Evolutionary conservation across 768 basidiomycete species (phyloP).

Genomic region (Naganishia vaughanmartiniae): DNA sequence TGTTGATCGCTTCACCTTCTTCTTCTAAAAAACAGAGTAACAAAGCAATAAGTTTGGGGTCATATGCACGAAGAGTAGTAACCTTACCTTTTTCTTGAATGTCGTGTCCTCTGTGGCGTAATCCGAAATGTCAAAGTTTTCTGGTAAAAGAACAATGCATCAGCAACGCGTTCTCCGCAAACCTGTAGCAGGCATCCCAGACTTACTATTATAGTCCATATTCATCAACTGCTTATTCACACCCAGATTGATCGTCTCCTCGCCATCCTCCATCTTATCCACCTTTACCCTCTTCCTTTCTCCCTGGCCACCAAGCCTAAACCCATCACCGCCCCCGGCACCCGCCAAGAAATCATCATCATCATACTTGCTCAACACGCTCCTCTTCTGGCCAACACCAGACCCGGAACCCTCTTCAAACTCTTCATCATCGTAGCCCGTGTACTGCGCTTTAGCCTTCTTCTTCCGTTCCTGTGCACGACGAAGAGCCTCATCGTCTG

Average conservation of each 20-base stretch:
- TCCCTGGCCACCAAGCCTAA: conserved; percentile 72
- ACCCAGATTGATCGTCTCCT: conserved; percentile 60
- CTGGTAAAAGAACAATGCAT: conserved; percentile 52
- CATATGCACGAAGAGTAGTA: conserved; percentile 53
- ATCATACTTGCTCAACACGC: conserved; percentile 88
- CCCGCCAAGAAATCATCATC: conserved; percentile 72
- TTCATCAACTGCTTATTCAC: conserved; percentile 78
- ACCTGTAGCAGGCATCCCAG: too few species aligned
- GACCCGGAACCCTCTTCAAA: conserved; percentile 65
- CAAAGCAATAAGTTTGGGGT: conserved; percentile 22
- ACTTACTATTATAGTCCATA: conserved; percentile 86
- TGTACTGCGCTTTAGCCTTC: conserved; percentile 85
- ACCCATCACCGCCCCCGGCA: conserved; percentile 61
- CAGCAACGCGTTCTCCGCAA: conserved; percentile 36
- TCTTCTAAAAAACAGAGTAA: conserved; percentile 61
- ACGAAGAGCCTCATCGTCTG: conserved; percentile 65
- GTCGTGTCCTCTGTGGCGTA: conserved; percentile 86
- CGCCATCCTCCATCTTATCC: conserved; percentile 53
- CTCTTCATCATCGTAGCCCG: conserved; percentile 95
- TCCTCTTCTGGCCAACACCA: conserved; percentile 67
- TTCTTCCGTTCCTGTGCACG: conserved; percentile 65
- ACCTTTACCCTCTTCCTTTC: conserved; percentile 27
- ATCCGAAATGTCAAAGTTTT: conserved; percentile 81
- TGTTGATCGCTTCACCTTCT: conserved; percentile 77
- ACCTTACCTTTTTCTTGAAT: conserved; percentile 76